Evolutionary conservation across 495 filamentous ascomycete species (phyloP), one percentile per base, ranked within the genome.

Genomic region (Talaromyces nanjingensis): DNA sequence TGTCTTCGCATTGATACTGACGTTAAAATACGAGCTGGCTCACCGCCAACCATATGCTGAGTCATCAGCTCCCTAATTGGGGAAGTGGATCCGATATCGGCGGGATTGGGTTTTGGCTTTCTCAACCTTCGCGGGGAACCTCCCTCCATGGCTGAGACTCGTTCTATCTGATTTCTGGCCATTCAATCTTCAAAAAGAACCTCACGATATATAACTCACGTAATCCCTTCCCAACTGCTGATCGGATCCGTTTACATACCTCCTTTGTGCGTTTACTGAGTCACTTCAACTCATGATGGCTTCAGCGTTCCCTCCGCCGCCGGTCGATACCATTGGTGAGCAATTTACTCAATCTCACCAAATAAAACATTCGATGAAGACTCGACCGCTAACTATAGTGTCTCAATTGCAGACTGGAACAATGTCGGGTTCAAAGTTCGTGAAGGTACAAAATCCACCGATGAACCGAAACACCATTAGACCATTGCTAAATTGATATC

Each of bases 391-490:
- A 37, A 14, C 33, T 12, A 37, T 53, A 18, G 8, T 59, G 12
- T 60, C 33, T 55, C 56, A 18, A 8, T 67, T 18, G 67, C 74
- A 81, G 92, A 97, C 83, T 97, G 93, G 93, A 81, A 79, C 68
- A 86, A 96, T 72, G 83, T 98, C 53, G 93, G 93, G 63, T 98
- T 98, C 79, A 84, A 84, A 71, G 87, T 96, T 62, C 90, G 92
- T 56, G 92, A 97, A 83, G 90, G 91, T 89, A 79, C 60, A 77
- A 69, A 60, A 69, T 59, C 9, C 47, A 20, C 12, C 25, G 14
- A 54, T n/a, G 34, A 11, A 56, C n/a, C 24, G 16, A n/a, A 9
- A 45, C 22, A 2, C 9, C 54, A 18, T 18, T 9, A 64, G 29
- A 59, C 34, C 54, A 58, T 59, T 2, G n/a, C 53, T 25, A 18